These are phyloP conservation scores for Monosporascus sp. DNA, from an alignment of 2,329 filamentous ascomycete genomes.

Conservation along the genomic window DNA sequence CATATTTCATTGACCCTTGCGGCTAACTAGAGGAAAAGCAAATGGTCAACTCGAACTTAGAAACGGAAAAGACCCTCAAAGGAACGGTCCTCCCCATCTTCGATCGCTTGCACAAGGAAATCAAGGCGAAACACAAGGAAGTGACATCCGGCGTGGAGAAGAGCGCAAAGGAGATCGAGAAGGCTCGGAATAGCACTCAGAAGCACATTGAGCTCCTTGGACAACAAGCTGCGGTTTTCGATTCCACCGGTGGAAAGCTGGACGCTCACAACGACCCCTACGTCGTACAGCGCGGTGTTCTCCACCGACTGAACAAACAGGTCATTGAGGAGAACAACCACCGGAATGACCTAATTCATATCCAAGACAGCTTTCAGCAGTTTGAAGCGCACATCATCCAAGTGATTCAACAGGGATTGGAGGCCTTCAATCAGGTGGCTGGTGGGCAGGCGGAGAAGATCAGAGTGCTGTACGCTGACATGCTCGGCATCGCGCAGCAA, in stretches of 20 bases:
- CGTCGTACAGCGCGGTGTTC: conserved; percentile 72
- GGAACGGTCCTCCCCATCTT: conserved; percentile 81
- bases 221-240: conserved; percentile 75
- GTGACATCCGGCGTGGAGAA: conserved; percentile 75
- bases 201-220: conserved; percentile 95
- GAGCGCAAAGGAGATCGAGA: conserved; percentile 85
- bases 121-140: conserved; percentile 95
- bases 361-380: conserved; percentile 83
- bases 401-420: conserved; percentile 76
- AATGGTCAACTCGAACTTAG: conserved; percentile 80
- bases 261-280: conserved; percentile 79
- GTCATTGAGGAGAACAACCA: conserved; percentile 95
- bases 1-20: not conserved
- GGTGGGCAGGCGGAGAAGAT: conserved; percentile 77
- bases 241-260: conserved; percentile 68
- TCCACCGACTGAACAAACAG: conserved; percentile 84
- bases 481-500: conserved; percentile 69
- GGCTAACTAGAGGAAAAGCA: conserved; percentile 44
- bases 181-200: conserved; percentile 78
- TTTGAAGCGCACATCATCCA: conserved; percentile 85
- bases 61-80: conserved; percentile 89
- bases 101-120: conserved; percentile 87
- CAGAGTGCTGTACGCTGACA: conserved; percentile 76
- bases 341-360: conserved; percentile 79
- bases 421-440: conserved; percentile 76